phyloP scores from a whole-genome alignment of 257 asterid genomes.

The Ophiorrhiza pumila region DNA sequence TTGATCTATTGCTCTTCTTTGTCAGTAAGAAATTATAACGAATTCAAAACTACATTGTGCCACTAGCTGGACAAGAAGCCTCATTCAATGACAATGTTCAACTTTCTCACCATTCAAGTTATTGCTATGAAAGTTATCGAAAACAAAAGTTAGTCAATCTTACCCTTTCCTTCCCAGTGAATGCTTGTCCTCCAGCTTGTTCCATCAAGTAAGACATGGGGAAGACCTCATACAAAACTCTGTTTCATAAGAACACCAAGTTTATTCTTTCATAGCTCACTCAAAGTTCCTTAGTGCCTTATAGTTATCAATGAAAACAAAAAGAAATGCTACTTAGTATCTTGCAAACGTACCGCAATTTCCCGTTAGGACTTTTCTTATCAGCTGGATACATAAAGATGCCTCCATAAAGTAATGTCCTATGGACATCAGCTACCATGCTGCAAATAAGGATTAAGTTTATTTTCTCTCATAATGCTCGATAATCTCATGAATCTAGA shows the following conservation, averaged over 20 bases:
- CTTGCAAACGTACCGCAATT: slow-evolving; percentile 55
- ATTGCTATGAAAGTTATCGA: background rate
- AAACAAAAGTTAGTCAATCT: slow-evolving; percentile 8
- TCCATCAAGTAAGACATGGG: slow-evolving; percentile 99
- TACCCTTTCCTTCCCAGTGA: slow-evolving; percentile 89
- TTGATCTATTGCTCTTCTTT: background rate
- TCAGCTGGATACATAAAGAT: slow-evolving; percentile 95
- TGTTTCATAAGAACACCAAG: slow-evolving; percentile 27
- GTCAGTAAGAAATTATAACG: no score
- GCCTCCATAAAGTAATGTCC: slow-evolving; percentile 97
- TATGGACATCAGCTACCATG: slow-evolving; percentile 99
- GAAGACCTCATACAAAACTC: slow-evolving; percentile 94
- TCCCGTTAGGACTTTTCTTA: slow-evolving; percentile 92
- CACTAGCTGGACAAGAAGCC: no score
- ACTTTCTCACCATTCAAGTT: background rate
- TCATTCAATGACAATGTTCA: background rate
- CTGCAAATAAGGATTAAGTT: slow-evolving; percentile 29
- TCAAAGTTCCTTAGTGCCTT: background rate
- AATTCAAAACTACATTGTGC: no score
- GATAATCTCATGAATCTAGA: background rate
- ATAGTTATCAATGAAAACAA: background rate
- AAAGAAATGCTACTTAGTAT: background rate
- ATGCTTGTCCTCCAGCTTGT: slow-evolving; percentile 97
- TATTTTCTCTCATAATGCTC: slow-evolving; percentile 3
- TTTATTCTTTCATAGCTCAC: background rate